These are phyloP conservation scores for Neurospora sp. DNA, from an alignment of 495 filamentous ascomycete species.

Conservation along the genomic window DNA sequence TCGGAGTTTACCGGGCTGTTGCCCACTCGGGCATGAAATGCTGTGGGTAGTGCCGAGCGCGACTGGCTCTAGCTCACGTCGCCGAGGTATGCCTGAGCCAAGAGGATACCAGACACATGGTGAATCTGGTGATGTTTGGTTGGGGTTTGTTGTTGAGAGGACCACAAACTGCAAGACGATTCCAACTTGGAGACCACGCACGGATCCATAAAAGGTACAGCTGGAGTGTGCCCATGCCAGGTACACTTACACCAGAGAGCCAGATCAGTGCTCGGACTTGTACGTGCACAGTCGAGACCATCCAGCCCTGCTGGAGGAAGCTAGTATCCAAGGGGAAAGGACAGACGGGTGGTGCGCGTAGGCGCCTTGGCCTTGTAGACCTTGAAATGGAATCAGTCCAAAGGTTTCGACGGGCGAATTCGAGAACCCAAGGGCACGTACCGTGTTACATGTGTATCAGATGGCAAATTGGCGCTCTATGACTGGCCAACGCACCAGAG, in stretches of 20 bases:
- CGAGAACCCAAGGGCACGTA: neutral
- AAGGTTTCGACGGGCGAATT: neutral
- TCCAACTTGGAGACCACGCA: neutral
- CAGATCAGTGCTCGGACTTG: neutral
- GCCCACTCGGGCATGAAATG: neutral
- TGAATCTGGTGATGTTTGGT: neutral
- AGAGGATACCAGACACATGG: neutral
- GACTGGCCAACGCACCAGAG: neutral
- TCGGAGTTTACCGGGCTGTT: neutral
- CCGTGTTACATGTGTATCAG: neutral
- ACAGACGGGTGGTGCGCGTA: neutral
- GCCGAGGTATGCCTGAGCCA: neutral
- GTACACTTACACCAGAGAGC: neutral
- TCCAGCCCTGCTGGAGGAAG: neutral
- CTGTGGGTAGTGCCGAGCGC: neutral
- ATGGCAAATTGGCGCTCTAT: neutral
- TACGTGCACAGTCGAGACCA: neutral
- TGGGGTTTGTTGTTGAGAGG: neutral
- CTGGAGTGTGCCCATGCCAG: neutral
- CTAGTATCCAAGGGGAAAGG: neutral
- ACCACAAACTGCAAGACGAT: neutral
- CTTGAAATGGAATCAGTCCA: neutral
- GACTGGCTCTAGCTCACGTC: neutral
- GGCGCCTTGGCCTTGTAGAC: neutral
- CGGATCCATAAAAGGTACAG: neutral